These are phyloP conservation scores for Rhizopus arrhizus DNA, from an alignment of 371 early-diverging fungal genomes.

Conservation along the genomic window DNA sequence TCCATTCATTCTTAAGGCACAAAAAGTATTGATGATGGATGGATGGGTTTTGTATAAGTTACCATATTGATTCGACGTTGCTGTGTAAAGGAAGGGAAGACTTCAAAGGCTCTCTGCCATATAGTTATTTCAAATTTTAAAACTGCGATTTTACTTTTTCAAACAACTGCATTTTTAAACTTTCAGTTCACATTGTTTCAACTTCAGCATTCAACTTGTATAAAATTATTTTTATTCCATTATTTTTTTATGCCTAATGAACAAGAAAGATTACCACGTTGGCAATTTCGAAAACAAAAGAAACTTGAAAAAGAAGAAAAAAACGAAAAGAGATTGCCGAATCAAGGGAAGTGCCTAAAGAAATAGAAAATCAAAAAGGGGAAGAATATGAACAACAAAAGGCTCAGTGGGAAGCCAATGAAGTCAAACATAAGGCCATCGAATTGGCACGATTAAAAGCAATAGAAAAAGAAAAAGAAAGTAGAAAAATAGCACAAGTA, in stretches of 20 bases:
- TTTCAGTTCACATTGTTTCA: not conserved
- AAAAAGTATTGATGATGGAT: not conserved
- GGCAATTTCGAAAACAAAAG: conserved; percentile 26
- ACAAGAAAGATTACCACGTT: conserved; percentile 15
- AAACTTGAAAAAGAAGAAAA: conserved; percentile 20
- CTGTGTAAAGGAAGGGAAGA: conserved; percentile 21
- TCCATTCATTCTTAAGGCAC: not conserved
- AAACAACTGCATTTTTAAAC: too few species aligned
- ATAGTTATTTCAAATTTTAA: too few species aligned
- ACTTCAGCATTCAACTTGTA: not conserved
- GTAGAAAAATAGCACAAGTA: conserved; percentile 25
- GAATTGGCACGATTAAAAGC: conserved; percentile 20
- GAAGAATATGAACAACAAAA: conserved; percentile 22
- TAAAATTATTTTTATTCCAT: not conserved
- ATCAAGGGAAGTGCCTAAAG: not conserved
- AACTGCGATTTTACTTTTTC: too few species aligned
- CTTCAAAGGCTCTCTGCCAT: not conserved
- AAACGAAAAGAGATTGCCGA: conserved; percentile 12
- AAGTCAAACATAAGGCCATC: conserved; percentile 14
- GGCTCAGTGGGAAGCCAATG: conserved; percentile 27
- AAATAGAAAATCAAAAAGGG: not conserved
- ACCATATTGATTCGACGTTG: conserved; percentile 18
- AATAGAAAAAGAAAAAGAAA: conserved; percentile 19
- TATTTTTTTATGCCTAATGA: conserved; percentile 4
- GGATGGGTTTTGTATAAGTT: not conserved